A percentile compares a stretch with the other conserved stretches of the same genome.
These are phyloP conservation scores for Thermochaetoides dissita DNA, from an alignment of 2,329 filamentous ascomycete species.

Conservation along the genomic window DNA sequence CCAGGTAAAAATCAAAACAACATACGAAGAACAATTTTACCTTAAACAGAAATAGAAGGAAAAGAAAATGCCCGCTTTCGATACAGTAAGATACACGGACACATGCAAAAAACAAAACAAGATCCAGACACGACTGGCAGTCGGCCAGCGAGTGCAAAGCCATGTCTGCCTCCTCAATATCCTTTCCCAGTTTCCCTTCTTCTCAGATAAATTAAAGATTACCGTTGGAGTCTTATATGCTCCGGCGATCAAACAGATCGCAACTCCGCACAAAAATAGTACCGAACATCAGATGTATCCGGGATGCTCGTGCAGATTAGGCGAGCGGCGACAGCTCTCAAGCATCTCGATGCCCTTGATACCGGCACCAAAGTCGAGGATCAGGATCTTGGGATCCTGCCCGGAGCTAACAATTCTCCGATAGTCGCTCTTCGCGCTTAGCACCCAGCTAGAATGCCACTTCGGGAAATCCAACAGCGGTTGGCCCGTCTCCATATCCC, in stretches of 20 bases:
- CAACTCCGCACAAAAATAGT: too few species aligned
- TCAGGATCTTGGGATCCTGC: constrained; percentile 80
- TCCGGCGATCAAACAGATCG: too few species aligned
- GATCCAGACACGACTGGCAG: neutral
- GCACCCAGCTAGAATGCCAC: constrained; percentile 94
- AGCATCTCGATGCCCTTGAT: constrained; percentile 45
- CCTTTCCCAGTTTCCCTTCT: neutral
- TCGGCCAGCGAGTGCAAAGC: neutral
- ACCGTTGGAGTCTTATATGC: too few species aligned
- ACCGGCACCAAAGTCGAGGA: constrained; percentile 75
- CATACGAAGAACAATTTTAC: neutral
- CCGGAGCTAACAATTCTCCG: constrained; percentile 86
- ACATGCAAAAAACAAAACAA: constrained; percentile 1
- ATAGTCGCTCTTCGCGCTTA: constrained; percentile 93
- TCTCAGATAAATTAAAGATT: too few species aligned
- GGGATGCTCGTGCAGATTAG: neutral
- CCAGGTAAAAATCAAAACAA: neutral
- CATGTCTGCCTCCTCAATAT: too few species aligned
- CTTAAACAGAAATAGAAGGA: too few species aligned
- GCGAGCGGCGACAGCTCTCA: constrained; percentile 26
- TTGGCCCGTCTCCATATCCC: constrained; percentile 68
- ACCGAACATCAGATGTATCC: constrained; percentile 4
- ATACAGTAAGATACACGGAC: constrained; percentile 1
- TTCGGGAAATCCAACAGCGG: constrained; percentile 75
- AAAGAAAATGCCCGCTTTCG: constrained; percentile 5